phyloP scores from a whole-genome alignment of 768 basidiomycete genomes.

The Chalciporus sphaerocephalus region DNA sequence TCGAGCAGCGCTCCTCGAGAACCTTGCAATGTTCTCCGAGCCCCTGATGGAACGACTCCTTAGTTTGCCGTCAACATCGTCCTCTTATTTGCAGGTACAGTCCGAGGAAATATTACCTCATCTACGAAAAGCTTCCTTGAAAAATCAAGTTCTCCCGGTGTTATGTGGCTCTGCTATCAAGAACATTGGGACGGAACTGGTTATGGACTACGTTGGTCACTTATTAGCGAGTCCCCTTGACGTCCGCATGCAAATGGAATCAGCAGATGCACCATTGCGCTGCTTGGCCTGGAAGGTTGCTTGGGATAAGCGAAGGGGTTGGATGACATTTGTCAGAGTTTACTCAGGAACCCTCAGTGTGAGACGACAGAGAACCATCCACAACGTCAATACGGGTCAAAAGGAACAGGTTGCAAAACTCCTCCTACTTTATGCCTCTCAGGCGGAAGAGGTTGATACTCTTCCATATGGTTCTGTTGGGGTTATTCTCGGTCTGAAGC shows the following conservation, averaged over 20 bases:
- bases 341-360: constrained; percentile 74
- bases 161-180: constrained; percentile 80
- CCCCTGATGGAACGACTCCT: constrained; percentile 74
- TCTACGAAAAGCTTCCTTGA: constrained; percentile 64
- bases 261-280: constrained; percentile 47
- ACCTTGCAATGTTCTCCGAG: constrained; percentile 75
- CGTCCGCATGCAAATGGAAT: constrained; percentile 44
- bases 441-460: constrained; percentile 70
- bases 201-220: constrained; percentile 80
- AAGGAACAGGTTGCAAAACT: constrained; percentile 74
- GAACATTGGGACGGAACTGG: constrained; percentile 74
- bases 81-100: constrained; percentile 62
- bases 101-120: constrained; percentile 51
- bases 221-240: constrained; percentile 77
- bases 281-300: constrained; percentile 84
- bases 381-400: constrained; percentile 64
- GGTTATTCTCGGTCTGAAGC: constrained; percentile 75
- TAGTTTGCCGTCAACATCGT: constrained; percentile 48
- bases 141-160: constrained; percentile 67
- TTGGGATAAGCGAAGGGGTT: constrained; percentile 79
- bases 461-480: constrained; percentile 82
- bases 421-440: constrained; percentile 72
- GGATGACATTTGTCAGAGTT: constrained; percentile 91
- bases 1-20: constrained; percentile 68
- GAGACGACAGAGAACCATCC: constrained; percentile 47